Evolutionary conservation across 2,329 filamentous ascomycete species (phyloP).

Genomic region (Lachnellula subtilissima): DNA sequence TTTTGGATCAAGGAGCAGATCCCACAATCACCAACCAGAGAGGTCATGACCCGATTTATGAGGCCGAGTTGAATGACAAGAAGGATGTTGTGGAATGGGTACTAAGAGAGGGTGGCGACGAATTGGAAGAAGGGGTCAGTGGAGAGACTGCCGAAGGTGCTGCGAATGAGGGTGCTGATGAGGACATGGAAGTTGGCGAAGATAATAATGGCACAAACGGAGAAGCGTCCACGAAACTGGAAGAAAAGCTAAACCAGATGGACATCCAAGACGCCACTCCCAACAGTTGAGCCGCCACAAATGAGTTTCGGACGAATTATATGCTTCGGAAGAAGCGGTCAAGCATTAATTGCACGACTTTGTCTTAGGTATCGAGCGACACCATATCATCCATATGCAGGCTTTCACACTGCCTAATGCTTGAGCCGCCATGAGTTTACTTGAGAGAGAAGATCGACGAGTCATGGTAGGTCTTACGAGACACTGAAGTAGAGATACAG

Average conservation of each 20-base stretch:
- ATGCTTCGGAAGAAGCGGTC: neutral
- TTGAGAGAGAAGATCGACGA: neutral
- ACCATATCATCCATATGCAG: neutral
- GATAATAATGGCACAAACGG: neutral
- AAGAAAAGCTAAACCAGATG: conserved; percentile 5
- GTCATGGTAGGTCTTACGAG: neutral
- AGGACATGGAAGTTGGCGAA: conserved; percentile 7
- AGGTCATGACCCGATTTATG: conserved; percentile 74
- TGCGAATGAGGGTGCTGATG: conserved; percentile 11
- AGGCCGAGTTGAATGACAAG: conserved; percentile 68
- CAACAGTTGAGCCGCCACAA: neutral
- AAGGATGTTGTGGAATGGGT: conserved; percentile 56
- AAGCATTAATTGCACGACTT: neutral
- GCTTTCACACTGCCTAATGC: neutral
- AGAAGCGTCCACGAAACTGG: conserved; percentile 6
- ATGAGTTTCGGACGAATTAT: neutral
- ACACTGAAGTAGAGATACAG: neutral
- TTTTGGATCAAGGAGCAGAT: conserved; percentile 73
- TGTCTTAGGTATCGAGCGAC: neutral
- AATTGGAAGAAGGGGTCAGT: conserved; percentile 33
- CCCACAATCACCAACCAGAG: conserved; percentile 75
- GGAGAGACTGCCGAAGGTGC: conserved; percentile 20
- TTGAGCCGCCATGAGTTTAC: neutral
- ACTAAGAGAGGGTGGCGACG: conserved; percentile 35
- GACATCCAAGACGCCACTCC: conserved; percentile 1